Base-by-base conservation (phyloP, 495 filamentous ascomycete genomes). In the Hypoxylon rickii region DNA sequence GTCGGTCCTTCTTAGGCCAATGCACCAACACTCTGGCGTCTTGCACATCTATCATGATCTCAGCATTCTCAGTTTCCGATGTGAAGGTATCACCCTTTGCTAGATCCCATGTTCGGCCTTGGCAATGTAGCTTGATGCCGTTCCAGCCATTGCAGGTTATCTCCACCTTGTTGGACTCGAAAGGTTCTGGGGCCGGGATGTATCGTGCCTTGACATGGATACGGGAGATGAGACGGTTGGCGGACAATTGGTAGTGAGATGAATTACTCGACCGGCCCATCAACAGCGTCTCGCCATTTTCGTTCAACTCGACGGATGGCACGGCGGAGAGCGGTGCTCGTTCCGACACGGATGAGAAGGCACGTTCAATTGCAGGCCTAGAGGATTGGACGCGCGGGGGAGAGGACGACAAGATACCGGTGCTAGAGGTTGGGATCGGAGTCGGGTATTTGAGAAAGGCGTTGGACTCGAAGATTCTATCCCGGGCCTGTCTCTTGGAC, bases 91-190 rank as follows among this genome's bases (percentile, higher is more conserved):
- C 92, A 5, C 88, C 91, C 75, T 96, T 97, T 38, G 75, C 78
- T 71, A 98, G 69, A 56, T 95, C 89, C 79, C 88, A 94, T 21
- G 87, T 88, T 62, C 85, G 86, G 18, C 92, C 92, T 71, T 92
- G 88, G 73, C 89, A 97, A 73, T 96, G 92, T 50, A 98, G 74
- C 70, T 91, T 96, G 42, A 93, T 79, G 10, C 94, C 93, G 71
- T 98, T 98, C 92, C 93, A 97, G 13, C 94, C 94, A 65, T 87
- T 82, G 72, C 94, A 98, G 68, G 88, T 81, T 48, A 98, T 86
- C 69, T 91, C 87, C 41, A 97, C 81, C 71, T 83, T 84, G 63
- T 83, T 84, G 50, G 79, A 77, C 56, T 87, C 86, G 55, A 83
- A 76, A 4, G 80, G 74, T 20, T 82, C 81, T 3, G 73, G 55